A percentile compares a stretch with the other conserved stretches of the same genome.
Conservation (phyloP, 257 asterid genomes). For the Prunella vulgaris region DNA sequence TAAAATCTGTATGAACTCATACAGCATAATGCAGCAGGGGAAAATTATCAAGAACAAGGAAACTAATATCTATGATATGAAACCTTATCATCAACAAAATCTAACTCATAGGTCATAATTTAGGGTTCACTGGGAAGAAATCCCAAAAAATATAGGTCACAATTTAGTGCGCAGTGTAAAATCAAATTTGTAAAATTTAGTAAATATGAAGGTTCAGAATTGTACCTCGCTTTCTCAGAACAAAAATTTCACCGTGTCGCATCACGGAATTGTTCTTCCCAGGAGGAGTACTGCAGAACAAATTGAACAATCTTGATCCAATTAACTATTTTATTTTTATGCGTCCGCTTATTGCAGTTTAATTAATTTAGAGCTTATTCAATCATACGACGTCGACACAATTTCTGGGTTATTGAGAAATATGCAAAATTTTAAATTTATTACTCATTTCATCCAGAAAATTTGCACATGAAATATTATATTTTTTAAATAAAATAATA, state of each 20-base stretch:
- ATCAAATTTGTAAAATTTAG: not conserved
- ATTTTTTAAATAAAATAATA: too few relatives aligned
- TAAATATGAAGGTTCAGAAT: not conserved
- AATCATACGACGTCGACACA: too few relatives aligned
- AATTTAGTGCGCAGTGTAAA: not conserved
- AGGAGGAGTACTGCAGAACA: not conserved
- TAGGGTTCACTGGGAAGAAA: not conserved
- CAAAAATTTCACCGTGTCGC: too few relatives aligned
- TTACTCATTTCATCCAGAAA: too few relatives aligned
- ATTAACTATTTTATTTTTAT: too few relatives aligned
- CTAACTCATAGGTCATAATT: not conserved
- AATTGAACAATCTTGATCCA: too few relatives aligned
- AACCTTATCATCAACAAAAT: not conserved
- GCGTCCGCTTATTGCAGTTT: too few relatives aligned
- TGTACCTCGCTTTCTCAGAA: conserved; percentile 7
- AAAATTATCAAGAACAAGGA: not conserved
- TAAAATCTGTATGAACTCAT: not conserved
- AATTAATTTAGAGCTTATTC: too few relatives aligned
- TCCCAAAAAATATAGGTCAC: not conserved
- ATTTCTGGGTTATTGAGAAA: too few relatives aligned
- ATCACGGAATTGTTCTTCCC: not conserved
- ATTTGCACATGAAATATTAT: too few relatives aligned
- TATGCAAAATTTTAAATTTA: too few relatives aligned
- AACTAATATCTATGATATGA: not conserved
- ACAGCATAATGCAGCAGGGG: conserved; percentile 12